A percentile compares a stretch with the other conserved stretches of the same genome.
phyloP scores from a whole-genome alignment of 306 rosid genomes.

The Glycine soja region DNA sequence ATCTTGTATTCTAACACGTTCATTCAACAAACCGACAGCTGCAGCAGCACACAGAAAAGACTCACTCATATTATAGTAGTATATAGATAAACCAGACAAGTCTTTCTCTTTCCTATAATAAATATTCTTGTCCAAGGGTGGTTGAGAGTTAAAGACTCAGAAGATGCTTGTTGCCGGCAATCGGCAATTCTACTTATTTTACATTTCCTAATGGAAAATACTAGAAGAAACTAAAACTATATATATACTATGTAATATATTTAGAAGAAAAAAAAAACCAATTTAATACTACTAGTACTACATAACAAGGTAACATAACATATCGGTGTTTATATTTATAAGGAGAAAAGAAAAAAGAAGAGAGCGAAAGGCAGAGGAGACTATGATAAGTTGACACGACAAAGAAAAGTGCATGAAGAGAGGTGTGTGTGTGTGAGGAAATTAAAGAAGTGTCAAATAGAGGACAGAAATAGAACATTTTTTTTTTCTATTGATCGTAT shows the following conservation, averaged over 20 bases:
- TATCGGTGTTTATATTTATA: not conserved
- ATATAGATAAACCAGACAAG: not conserved
- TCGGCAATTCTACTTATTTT: constrained; percentile 7
- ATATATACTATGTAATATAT: not conserved
- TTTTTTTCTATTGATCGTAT: not conserved
- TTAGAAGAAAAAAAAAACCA: not conserved
- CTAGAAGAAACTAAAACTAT: not conserved
- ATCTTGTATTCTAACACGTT: constrained; percentile 3
- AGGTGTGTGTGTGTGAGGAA: not conserved
- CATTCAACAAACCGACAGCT: constrained; percentile 40
- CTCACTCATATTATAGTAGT: not conserved
- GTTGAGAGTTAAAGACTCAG: not conserved
- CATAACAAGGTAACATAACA: not conserved
- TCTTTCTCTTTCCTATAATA: constrained; percentile 21
- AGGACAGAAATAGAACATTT: constrained; percentile 12
- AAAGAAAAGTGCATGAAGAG: constrained; percentile 35
- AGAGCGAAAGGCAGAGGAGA: not conserved
- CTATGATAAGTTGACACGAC: constrained; percentile 45
- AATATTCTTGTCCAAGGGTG: not conserved
- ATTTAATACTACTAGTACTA: not conserved
- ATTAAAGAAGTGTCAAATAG: not conserved
- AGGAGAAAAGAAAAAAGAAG: not conserved
- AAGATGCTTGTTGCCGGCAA: constrained; percentile 12
- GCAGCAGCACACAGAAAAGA: constrained; percentile 32
- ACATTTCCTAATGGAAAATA: not conserved